Percentiles rank a stretch among this genome's conserved stretches.
These are phyloP conservation scores for Flaveria brownii DNA, from an alignment of 129 eudicot genomes.

Conservation along the genomic window DNA sequence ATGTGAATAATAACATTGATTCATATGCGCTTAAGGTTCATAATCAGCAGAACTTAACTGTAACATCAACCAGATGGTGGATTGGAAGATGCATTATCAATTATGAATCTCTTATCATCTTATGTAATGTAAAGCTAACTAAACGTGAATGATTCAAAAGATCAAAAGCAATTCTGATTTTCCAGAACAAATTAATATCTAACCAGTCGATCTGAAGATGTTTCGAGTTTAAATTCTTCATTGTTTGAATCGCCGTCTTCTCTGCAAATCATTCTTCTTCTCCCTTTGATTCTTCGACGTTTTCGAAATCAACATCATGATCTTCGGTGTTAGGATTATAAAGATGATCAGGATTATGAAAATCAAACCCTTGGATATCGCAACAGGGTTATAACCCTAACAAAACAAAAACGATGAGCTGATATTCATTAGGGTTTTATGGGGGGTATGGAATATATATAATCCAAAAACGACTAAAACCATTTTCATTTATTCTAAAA, in stretches of 20 bases:
- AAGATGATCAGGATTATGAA: no score
- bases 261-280: background rate
- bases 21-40: background rate
- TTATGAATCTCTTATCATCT: background rate
- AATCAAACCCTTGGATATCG: no score
- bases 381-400: no score
- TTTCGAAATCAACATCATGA: no score
- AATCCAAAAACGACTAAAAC: no score
- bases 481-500: no score
- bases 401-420: no score
- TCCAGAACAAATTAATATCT: background rate
- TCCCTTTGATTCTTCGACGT: background rate
- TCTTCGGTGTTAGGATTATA: background rate
- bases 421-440: no score
- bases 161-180: background rate
- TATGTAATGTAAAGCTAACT: background rate
- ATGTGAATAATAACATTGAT: background rate
- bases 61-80: background rate
- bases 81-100: background rate
- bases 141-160: background rate
- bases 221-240: background rate
- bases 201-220: background rate
- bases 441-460: no score
- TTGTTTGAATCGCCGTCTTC: background rate
- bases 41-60: background rate